Conservation (phyloP, 352 stramenopile species). For the Pythium inflatum region DNA sequence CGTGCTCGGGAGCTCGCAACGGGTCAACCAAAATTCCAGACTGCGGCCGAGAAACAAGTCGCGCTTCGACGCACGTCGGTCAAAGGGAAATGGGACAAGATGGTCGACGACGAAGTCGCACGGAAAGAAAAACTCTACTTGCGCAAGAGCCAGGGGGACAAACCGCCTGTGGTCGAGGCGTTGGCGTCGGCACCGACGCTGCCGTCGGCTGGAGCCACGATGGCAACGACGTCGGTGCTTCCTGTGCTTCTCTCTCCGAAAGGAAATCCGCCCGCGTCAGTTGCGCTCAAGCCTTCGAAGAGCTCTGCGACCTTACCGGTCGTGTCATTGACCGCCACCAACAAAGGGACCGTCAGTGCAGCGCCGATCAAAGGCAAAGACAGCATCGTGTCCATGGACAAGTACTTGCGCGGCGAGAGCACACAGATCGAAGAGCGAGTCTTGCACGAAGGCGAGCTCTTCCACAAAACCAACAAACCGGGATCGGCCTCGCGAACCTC, state of each 20-base stretch:
- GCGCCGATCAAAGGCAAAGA: slow-evolving; percentile 19
- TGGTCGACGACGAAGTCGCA: slow-evolving; percentile 44
- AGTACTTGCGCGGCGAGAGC: slow-evolving; percentile 63
- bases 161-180: background rate
- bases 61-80: slow-evolving; percentile 30
- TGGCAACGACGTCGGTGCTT: background rate
- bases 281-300: slow-evolving; percentile 1
- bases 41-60: background rate
- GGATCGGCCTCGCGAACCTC: background rate
- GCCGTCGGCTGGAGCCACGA: background rate
- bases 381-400: slow-evolving; percentile 51
- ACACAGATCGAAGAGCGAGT: slow-evolving; percentile 46
- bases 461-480: slow-evolving; percentile 22
- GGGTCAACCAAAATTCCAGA: slow-evolving; percentile 7
- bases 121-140: slow-evolving; percentile 64
- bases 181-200: background rate
- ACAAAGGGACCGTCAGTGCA: background rate
- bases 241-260: slow-evolving; percentile 24
- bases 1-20: slow-evolving; percentile 45
- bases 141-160: slow-evolving; percentile 7
- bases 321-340: slow-evolving; percentile 11
- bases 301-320: slow-evolving; percentile 7
- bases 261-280: background rate
- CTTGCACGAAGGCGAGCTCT: slow-evolving; percentile 50
- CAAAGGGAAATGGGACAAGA: slow-evolving; percentile 50